These are phyloP conservation scores for Fusarium torreyae DNA, from an alignment of 2,329 filamentous ascomycete genomes.

Conservation along the genomic window DNA sequence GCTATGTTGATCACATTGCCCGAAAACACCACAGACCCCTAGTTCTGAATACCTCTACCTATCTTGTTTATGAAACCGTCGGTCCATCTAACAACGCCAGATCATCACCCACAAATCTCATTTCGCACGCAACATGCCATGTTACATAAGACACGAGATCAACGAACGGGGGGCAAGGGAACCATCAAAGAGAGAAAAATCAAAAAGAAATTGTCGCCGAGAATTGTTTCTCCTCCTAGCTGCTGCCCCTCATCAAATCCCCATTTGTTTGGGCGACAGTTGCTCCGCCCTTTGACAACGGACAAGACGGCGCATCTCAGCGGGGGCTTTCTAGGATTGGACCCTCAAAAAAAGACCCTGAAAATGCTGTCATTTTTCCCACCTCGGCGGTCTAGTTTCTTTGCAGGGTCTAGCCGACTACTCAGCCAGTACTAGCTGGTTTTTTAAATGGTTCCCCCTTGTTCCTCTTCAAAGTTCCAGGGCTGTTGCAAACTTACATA, in stretches of 20 bases:
- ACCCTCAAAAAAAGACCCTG: constrained; percentile 41
- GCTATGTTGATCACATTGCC: constrained; percentile 8
- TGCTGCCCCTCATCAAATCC: constrained; percentile 18
- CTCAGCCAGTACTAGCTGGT: constrained; percentile 17
- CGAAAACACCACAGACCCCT: constrained; percentile 8
- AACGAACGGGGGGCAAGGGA: no score
- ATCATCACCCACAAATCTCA: constrained; percentile 25
- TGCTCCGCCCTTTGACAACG: constrained; percentile 22
- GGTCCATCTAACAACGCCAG: constrained; percentile 8
- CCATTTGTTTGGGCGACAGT: constrained; percentile 3
- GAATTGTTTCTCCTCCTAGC: constrained; percentile 10
- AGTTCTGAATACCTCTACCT: constrained; percentile 1
- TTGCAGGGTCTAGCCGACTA: constrained; percentile 16
- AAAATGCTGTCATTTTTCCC: constrained; percentile 39
- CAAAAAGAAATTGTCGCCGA: constrained; percentile 12
- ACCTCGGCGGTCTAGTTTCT: constrained; percentile 25
- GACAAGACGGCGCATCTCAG: constrained; percentile 21
- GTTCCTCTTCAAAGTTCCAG: constrained; percentile 23
- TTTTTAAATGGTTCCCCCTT: constrained; percentile 17
- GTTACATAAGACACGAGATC: background rate
- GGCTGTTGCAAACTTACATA: constrained; percentile 19
- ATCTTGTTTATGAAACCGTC: constrained; percentile 14
- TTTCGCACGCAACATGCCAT: constrained; percentile 1
- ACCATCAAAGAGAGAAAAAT: background rate
- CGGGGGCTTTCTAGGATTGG: constrained; percentile 23